phyloP scores from a whole-genome alignment of 768 basidiomycete species.

The Pisolithus sp. region DNA sequence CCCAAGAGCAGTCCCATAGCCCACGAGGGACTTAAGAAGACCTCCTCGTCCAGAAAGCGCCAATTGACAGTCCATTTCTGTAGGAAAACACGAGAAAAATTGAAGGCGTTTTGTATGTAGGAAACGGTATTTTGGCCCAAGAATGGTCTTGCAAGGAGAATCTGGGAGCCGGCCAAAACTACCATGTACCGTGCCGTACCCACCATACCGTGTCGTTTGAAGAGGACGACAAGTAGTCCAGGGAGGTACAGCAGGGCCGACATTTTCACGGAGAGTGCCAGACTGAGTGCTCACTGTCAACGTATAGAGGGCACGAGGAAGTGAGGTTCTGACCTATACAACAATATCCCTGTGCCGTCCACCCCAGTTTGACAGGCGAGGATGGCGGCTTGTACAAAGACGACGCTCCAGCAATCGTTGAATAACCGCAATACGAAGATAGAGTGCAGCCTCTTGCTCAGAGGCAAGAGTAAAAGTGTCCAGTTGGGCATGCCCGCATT shows the following conservation, averaged over 20 bases:
- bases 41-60: slow-evolving; percentile 76
- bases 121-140: slow-evolving; percentile 49
- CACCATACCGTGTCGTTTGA: slow-evolving; percentile 62
- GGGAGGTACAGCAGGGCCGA: slow-evolving; percentile 86
- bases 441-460: slow-evolving; percentile 93
- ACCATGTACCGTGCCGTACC: slow-evolving; percentile 44
- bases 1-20: slow-evolving; percentile 57
- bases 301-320: neutral
- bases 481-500: slow-evolving; percentile 64
- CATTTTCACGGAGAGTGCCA: slow-evolving; percentile 92
- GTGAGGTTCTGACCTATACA: slow-evolving; percentile 59
- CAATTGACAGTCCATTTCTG: slow-evolving; percentile 99
- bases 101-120: slow-evolving; percentile 77
- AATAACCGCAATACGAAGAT: slow-evolving; percentile 89
- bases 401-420: slow-evolving; percentile 87
- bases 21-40: slow-evolving; percentile 62
- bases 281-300: slow-evolving; percentile 6
- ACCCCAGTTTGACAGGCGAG: slow-evolving; percentile 53
- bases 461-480: slow-evolving; percentile 61
- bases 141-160: slow-evolving; percentile 65
- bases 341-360: slow-evolving; percentile 55
- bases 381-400: slow-evolving; percentile 61
- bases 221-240: slow-evolving; percentile 74
- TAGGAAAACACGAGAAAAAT: slow-evolving; percentile 82
- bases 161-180: slow-evolving; percentile 39